Evolutionary conservation across 2,329 filamentous ascomycete species (phyloP).

Genomic region (Metarhizium anisopliae): DNA sequence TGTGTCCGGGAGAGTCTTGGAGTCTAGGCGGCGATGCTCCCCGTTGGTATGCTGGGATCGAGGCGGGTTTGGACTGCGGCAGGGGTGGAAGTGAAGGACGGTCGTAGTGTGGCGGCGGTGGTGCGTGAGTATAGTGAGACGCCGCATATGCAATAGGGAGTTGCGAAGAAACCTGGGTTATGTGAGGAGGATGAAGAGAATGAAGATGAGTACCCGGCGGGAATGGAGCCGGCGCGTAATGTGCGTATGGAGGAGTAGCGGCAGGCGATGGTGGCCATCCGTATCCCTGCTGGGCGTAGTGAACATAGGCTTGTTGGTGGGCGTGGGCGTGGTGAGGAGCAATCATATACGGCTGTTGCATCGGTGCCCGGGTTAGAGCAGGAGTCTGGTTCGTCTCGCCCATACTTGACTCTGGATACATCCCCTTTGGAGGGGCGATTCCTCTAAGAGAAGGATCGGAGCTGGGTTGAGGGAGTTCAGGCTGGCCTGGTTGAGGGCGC

Average conservation of each 20-base stretch:
- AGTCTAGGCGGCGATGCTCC: slow-evolving; percentile 24
- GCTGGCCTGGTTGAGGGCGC: slow-evolving; percentile 62
- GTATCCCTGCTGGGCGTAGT: slow-evolving; percentile 36
- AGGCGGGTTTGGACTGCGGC: slow-evolving; percentile 20
- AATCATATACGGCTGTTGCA: slow-evolving; percentile 37
- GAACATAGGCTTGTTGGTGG: slow-evolving; percentile 25
- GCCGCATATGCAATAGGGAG: slow-evolving; percentile 19
- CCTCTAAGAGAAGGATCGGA: slow-evolving; percentile 70
- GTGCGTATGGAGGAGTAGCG: slow-evolving; percentile 43
- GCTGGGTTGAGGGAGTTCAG: slow-evolving; percentile 71
- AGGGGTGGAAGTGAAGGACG: slow-evolving; percentile 28
- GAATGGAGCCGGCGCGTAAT: slow-evolving; percentile 32
- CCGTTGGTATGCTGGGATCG: slow-evolving; percentile 22
- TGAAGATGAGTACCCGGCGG: slow-evolving; percentile 19
- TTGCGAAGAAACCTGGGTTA: slow-evolving; percentile 18
- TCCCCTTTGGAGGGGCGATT: slow-evolving; percentile 82
- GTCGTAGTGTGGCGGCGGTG: slow-evolving; percentile 17
- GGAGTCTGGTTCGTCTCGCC: slow-evolving; percentile 76
- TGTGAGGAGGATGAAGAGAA: slow-evolving; percentile 16
- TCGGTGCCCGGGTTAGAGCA: slow-evolving; percentile 67
- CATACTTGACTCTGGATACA: slow-evolving; percentile 94
- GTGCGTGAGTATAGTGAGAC: slow-evolving; percentile 14
- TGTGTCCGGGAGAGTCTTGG: slow-evolving; percentile 34
- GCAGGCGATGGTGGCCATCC: slow-evolving; percentile 48
- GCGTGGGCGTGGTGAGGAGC: slow-evolving; percentile 23